Conservation (phyloP, 129 eudicot species). For the Pseudognaphalium luteoalbum region DNA sequence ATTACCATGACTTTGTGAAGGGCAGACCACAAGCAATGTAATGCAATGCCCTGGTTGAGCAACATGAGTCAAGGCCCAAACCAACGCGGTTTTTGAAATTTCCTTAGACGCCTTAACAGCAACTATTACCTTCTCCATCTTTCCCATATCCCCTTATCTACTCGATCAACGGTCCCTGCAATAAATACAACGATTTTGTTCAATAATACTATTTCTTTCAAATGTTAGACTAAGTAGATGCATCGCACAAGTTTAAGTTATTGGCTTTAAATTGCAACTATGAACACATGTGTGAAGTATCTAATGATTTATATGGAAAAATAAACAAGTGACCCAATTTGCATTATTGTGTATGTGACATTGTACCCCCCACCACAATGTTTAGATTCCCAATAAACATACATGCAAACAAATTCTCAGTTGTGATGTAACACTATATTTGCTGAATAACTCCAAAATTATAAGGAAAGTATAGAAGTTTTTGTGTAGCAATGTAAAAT, state of each 20-base stretch:
- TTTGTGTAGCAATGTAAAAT: neutral
- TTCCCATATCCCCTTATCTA: constrained; percentile 54
- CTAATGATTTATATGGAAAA: constrained; percentile 3
- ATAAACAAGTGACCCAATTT: constrained; percentile 6
- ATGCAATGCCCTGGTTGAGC: constrained; percentile 95
- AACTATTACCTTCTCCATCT: constrained; percentile 73
- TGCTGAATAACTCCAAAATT: constrained; percentile 33
- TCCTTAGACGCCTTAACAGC: constrained; percentile 95
- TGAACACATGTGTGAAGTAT: constrained; percentile 6
- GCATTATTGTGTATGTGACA: constrained; percentile 27
- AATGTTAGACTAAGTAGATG: neutral
- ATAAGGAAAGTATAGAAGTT: constrained; percentile 1
- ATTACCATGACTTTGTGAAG: constrained; percentile 71
- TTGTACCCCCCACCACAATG: constrained; percentile 32
- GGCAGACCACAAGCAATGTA: constrained; percentile 75
- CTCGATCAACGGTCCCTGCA: constrained; percentile 39
- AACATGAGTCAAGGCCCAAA: constrained; percentile 96
- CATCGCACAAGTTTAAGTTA: too few relatives aligned
- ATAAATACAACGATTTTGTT: neutral
- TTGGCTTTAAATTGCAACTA: neutral
- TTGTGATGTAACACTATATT: constrained; percentile 20
- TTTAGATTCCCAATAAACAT: constrained; percentile 27
- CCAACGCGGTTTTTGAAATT: constrained; percentile 76
- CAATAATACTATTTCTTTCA: neutral
- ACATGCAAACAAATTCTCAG: constrained; percentile 19